Conservation (phyloP, 306 rosid genomes). For the Cajanus cajan region DNA sequence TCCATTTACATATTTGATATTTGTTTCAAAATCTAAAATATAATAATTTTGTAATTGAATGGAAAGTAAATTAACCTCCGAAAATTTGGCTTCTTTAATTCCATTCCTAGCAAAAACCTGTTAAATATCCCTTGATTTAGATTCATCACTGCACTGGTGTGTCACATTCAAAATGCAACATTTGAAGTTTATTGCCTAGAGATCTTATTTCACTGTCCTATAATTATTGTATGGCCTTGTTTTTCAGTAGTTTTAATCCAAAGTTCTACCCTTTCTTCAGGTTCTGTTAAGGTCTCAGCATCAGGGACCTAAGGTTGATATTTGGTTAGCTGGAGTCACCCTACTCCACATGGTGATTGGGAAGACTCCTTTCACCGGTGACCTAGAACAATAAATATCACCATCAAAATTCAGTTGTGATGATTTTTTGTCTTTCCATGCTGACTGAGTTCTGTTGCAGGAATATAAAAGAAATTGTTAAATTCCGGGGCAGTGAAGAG, state of each 20-base stretch:
- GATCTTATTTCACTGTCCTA: background rate
- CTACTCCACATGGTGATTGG: conserved; percentile 67
- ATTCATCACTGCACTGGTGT: background rate
- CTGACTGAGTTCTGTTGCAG: conserved; percentile 42
- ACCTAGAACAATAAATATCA: conserved; percentile 62
- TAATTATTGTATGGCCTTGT: background rate
- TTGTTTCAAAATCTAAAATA: background rate
- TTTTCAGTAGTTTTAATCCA: conserved; percentile 20
- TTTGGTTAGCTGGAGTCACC: conserved; percentile 82
- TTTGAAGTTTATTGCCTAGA: background rate
- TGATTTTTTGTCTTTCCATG: background rate
- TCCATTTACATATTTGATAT: background rate
- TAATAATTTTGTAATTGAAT: background rate
- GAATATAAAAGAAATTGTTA: conserved; percentile 67
- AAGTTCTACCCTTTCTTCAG: conserved; percentile 35
- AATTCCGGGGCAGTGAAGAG: conserved; percentile 71
- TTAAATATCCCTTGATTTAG: background rate
- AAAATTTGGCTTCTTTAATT: background rate
- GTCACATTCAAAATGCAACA: background rate
- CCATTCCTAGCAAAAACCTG: background rate
- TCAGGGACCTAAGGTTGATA: conserved; percentile 72
- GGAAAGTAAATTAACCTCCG: background rate
- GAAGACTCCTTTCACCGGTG: conserved; percentile 64
- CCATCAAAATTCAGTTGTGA: background rate
- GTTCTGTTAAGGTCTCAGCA: conserved; percentile 61